Conservation (phyloP, 352 stramenopile genomes). For the Phytophthora agathidicida region DNA sequence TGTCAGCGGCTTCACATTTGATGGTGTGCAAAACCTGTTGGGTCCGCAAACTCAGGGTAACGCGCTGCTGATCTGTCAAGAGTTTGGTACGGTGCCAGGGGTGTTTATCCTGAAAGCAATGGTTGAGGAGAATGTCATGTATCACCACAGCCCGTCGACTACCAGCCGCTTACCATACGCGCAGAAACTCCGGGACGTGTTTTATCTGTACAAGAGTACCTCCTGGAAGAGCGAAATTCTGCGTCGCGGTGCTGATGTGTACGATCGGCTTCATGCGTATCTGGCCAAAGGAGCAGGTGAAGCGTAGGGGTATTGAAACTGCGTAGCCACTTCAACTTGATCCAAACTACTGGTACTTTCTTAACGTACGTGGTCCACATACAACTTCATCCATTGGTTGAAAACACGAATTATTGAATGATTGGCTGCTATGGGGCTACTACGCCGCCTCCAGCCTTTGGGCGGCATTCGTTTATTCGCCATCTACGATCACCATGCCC, state of each 20-base stretch:
- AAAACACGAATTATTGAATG: slow-evolving; percentile 23
- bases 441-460: neutral
- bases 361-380: slow-evolving; percentile 4
- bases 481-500: slow-evolving; percentile 85
- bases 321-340: neutral
- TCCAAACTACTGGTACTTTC: neutral
- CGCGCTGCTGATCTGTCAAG: slow-evolving; percentile 55
- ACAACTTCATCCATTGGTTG: slow-evolving; percentile 14
- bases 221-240: slow-evolving; percentile 69
- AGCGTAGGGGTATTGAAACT: neutral
- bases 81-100: slow-evolving; percentile 73
- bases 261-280: slow-evolving; percentile 44
- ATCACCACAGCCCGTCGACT: slow-evolving; percentile 42
- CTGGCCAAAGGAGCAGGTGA: slow-evolving; percentile 6
- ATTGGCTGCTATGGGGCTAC: slow-evolving; percentile 29
- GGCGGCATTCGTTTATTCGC: slow-evolving; percentile 83
- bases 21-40: slow-evolving; percentile 45
- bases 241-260: slow-evolving; percentile 53
- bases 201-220: slow-evolving; percentile 77
- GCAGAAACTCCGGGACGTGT: slow-evolving; percentile 70
- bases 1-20: slow-evolving; percentile 46
- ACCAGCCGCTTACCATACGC: slow-evolving; percentile 58
- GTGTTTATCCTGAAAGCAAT: slow-evolving; percentile 67
- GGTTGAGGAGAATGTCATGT: slow-evolving; percentile 69
- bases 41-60: slow-evolving; percentile 21